Evolutionary conservation across 2,329 filamentous ascomycete genomes (phyloP).

Genomic region (Pseudogymnoascus sp.): DNA sequence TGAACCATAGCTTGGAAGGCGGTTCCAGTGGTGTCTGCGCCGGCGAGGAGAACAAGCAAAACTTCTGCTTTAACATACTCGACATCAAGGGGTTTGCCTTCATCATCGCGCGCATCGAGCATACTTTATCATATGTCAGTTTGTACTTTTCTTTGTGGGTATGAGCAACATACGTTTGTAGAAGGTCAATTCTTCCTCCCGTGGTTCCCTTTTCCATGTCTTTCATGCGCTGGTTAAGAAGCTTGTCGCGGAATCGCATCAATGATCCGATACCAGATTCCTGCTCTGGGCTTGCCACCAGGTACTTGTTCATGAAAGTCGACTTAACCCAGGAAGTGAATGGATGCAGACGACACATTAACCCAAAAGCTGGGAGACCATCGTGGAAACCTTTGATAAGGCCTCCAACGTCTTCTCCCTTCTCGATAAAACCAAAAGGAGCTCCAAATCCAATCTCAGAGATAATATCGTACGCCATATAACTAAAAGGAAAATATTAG

Average conservation of each 20-base stretch:
- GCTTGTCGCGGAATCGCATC: slow-evolving; percentile 48
- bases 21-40: slow-evolving; percentile 44
- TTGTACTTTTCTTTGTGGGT: slow-evolving; percentile 10
- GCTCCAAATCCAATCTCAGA: slow-evolving; percentile 47
- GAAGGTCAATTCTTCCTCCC: slow-evolving; percentile 38
- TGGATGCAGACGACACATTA: slow-evolving; percentile 43
- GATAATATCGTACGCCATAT: slow-evolving; percentile 50
- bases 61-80: slow-evolving; percentile 20
- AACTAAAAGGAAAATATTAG: slow-evolving; percentile 22
- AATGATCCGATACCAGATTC: slow-evolving; percentile 45
- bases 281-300: slow-evolving; percentile 45
- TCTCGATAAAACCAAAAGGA: slow-evolving; percentile 46
- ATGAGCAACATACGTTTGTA: slow-evolving; percentile 37
- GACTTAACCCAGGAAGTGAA: slow-evolving; percentile 47
- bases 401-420: slow-evolving; percentile 42
- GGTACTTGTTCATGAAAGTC: slow-evolving; percentile 41
- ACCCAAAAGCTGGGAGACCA: slow-evolving; percentile 40
- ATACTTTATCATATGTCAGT: slow-evolving; percentile 18
- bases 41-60: slow-evolving; percentile 33
- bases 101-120: slow-evolving; percentile 29
- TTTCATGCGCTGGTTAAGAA: slow-evolving; percentile 39
- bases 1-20: slow-evolving; percentile 39
- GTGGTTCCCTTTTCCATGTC: slow-evolving; percentile 39
- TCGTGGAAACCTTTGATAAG: slow-evolving; percentile 47
- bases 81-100: slow-evolving; percentile 18